These are phyloP conservation scores for Boletus rex-veris DNA, from an alignment of 768 basidiomycete genomes.

Conservation along the genomic window DNA sequence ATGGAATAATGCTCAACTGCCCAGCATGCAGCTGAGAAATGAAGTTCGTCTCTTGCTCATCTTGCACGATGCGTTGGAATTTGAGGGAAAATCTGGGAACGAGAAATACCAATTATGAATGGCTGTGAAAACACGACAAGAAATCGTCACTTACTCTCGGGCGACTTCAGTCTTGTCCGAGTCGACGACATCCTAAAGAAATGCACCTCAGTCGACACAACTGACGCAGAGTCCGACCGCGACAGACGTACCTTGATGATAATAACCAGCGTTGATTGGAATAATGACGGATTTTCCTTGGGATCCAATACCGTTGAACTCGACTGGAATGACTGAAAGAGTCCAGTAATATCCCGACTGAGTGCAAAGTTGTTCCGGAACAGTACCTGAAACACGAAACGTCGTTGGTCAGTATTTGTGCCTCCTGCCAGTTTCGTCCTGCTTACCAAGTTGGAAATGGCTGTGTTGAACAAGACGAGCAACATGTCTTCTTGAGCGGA, in stretches of 20 bases:
- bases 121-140: too few relatives aligned
- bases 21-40: conserved; percentile 58
- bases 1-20: conserved; percentile 54
- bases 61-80: conserved; percentile 56
- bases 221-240: rapidly evolving
- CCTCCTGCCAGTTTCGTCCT: not conserved
- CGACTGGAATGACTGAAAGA: conserved; percentile 61
- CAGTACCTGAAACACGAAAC: conserved; percentile 40
- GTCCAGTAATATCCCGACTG: conserved; percentile 56
- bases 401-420: not conserved
- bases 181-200: conserved; percentile 55
- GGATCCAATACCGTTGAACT: conserved; percentile 59
- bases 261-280: conserved; percentile 56
- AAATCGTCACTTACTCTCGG: conserved; percentile 42
- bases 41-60: conserved; percentile 60
- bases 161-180: conserved; percentile 57
- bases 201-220: not conserved
- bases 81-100: conserved; percentile 48
- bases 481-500: conserved; percentile 62
- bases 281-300: conserved; percentile 52
- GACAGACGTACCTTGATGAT: conserved; percentile 51
- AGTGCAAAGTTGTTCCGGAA: conserved; percentile 67
- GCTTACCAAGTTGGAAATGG: conserved; percentile 58
- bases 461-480: conserved; percentile 62
- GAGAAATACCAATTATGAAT: not conserved